Evolutionary conservation across 352 stramenopile species (phyloP).

Genomic region (Globisporangium spinosum): DNA sequence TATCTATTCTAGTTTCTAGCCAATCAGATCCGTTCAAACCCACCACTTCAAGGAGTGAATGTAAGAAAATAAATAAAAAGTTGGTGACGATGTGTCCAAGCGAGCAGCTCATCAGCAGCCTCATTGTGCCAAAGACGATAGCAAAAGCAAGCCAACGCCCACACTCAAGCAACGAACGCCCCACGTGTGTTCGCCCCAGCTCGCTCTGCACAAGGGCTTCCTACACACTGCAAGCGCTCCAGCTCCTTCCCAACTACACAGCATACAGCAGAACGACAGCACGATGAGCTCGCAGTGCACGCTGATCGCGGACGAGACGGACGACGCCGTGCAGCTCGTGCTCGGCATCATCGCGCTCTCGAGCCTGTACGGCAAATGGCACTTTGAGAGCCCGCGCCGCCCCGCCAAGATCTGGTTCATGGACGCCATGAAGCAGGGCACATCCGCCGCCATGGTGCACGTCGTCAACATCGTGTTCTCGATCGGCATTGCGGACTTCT

Average conservation of each 20-base stretch:
- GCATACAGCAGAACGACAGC: not conserved
- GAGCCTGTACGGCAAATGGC: slow-evolving; percentile 75
- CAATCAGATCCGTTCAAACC: not conserved
- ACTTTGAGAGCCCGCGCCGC: slow-evolving; percentile 60
- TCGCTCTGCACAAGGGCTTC: not conserved
- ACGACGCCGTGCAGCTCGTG: slow-evolving; percentile 72
- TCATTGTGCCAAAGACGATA: not conserved
- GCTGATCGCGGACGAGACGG: slow-evolving; percentile 63
- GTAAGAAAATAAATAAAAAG: not conserved
- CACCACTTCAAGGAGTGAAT: not conserved
- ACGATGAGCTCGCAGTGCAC: slow-evolving; percentile 49
- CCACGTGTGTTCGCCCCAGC: not conserved
- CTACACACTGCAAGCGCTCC: not conserved
- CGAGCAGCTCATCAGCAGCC: not conserved
- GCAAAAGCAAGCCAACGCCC: not conserved
- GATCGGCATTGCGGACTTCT: slow-evolving; percentile 65
- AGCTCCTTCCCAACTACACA: not conserved
- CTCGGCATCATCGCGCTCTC: slow-evolving; percentile 76
- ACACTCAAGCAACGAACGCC: not conserved
- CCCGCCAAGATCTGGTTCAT: slow-evolving; percentile 76
- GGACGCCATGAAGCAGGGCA: slow-evolving; percentile 82
- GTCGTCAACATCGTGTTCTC: slow-evolving; percentile 77
- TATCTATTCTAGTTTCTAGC: not conserved
- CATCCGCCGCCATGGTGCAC: slow-evolving; percentile 73
- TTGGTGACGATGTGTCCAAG: not conserved